Conservation (phyloP, 1,284 basidiomycete genomes). For the Mrakiaceae sp. region DNA sequence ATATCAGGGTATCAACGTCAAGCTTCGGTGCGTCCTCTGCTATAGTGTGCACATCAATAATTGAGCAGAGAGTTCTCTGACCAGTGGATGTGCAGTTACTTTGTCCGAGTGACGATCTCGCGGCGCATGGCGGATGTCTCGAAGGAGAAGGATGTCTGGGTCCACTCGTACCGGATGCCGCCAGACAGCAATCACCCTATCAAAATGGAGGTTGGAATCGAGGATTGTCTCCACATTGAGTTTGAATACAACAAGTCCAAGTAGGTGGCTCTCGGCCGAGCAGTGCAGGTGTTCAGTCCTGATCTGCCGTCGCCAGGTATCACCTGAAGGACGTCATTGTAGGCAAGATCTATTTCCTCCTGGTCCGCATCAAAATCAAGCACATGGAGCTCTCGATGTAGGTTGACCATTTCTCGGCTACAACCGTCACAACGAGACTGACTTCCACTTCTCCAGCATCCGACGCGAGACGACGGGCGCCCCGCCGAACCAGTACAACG, state of each 20-base stretch:
- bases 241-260: slow-evolving; percentile 99
- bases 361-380: slow-evolving; percentile 99
- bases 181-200: slow-evolving; percentile 95
- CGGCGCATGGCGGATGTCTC: slow-evolving; percentile 82
- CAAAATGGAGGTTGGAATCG: slow-evolving; percentile 99
- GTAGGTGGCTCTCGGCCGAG: slow-evolving; percentile 39
- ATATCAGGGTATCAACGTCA: slow-evolving; percentile 96
- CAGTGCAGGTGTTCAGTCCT: not conserved
- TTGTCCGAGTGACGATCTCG: slow-evolving; percentile 82
- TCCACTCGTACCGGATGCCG: slow-evolving; percentile 96
- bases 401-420: no score
- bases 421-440: no score
- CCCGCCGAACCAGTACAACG: slow-evolving; percentile 96
- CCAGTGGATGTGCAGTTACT: slow-evolving; percentile 50
- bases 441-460: slow-evolving; percentile 38
- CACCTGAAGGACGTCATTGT: slow-evolving; percentile 99
- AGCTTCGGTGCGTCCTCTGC: slow-evolving; percentile 56
- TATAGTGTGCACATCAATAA: no score
- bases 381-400: slow-evolving; percentile 94
- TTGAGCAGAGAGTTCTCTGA: not conserved
- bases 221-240: slow-evolving; percentile 97
- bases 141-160: slow-evolving; percentile 93
- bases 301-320: slow-evolving; percentile 48
- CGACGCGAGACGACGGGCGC: slow-evolving; percentile 91
- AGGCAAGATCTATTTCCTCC: slow-evolving; percentile 96